Evolutionary conservation across 176 grass and related monocot genomes (phyloP).

Genomic region (Hyparrhenia diplandra): DNA sequence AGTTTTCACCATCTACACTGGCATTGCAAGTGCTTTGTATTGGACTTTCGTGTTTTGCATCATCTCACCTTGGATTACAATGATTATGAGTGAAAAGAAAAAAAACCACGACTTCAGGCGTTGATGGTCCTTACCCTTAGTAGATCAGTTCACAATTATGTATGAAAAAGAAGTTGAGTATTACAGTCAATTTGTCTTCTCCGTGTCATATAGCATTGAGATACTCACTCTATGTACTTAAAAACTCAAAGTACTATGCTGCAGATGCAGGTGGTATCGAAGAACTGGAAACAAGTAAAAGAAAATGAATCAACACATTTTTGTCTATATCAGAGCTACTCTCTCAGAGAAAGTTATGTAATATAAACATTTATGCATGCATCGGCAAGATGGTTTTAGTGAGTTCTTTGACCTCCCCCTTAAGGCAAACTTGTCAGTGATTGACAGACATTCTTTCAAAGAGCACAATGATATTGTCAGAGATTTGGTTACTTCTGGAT

Average conservation of each 20-base stretch:
- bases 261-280: slow-evolving; percentile 32
- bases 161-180: neutral
- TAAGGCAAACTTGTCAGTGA: slow-evolving; percentile 20
- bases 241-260: neutral
- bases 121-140: slow-evolving; percentile 1
- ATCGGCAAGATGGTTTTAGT: slow-evolving; percentile 32
- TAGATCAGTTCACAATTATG: neutral
- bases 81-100: neutral
- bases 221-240: neutral
- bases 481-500: slow-evolving; percentile 49
- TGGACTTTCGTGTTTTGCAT: neutral
- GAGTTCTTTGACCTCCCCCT: neutral
- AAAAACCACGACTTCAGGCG: neutral
- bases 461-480: slow-evolving; percentile 29
- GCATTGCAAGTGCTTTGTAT: neutral
- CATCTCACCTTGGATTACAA: slow-evolving; percentile 14
- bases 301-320: neutral
- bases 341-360: slow-evolving; percentile 12
- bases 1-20: neutral
- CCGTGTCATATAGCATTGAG: neutral
- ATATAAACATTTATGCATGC: slow-evolving; percentile 40
- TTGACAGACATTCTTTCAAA: slow-evolving; percentile 35
- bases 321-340: slow-evolving; percentile 47
- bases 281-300: slow-evolving; percentile 51
- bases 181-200: neutral